Conservation (phyloP, 208 protist species). For the Leishmania aethiopica region DNA sequence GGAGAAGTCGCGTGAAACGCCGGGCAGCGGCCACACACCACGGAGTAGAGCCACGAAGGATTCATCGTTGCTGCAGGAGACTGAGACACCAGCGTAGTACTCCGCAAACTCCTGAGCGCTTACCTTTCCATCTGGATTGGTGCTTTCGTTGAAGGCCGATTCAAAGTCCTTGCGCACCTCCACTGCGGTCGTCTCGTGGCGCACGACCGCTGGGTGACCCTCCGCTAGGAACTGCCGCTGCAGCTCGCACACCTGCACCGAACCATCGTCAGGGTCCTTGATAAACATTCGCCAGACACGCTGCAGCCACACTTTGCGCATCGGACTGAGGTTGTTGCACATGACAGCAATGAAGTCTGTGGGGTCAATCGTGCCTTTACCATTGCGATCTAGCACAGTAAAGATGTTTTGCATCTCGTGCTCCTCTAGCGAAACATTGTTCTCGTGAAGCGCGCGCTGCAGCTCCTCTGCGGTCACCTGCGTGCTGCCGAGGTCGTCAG, state of each 20-base stretch:
- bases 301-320: conserved; percentile 62
- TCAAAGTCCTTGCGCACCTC: conserved; percentile 63
- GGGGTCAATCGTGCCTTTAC: conserved; percentile 57
- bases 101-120: conserved; percentile 84
- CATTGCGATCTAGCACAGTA: conserved; percentile 61
- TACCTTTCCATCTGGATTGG: conserved; percentile 80
- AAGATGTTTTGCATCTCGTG: conserved; percentile 67
- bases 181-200: conserved; percentile 31
- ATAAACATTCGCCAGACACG: conserved; percentile 64
- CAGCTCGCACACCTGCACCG: conserved; percentile 46
- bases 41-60: conserved; percentile 60
- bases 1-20: conserved; percentile 33
- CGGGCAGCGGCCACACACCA: conserved; percentile 62
- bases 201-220: conserved; percentile 66
- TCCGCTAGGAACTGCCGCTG: conserved; percentile 44
- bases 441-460: conserved; percentile 35
- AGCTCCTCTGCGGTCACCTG: conserved; percentile 47
- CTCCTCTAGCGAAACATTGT: conserved; percentile 48
- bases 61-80: conserved; percentile 53
- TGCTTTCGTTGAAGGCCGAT: conserved; percentile 70
- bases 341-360: conserved; percentile 75
- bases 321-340: conserved; percentile 45
- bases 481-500: conserved; percentile 59
- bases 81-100: conserved; percentile 79
- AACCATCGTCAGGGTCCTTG: conserved; percentile 41